Base-by-base conservation (phyloP, 2,329 filamentous ascomycete species). In the Talaromyces sp. region DNA sequence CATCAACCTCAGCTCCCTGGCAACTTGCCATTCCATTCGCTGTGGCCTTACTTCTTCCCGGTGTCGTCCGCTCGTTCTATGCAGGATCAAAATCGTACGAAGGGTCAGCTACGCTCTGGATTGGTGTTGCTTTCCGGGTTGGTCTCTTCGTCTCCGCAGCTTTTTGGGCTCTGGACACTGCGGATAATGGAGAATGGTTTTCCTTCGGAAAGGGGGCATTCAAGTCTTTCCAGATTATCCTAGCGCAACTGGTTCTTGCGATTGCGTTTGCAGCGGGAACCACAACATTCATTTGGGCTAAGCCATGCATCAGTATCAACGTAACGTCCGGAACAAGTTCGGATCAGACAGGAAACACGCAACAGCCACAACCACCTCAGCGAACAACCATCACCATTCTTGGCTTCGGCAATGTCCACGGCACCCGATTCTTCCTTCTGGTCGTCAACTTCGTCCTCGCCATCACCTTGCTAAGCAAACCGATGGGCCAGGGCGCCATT, bases 321-420 rank as follows among this genome's bases (percentile, higher is more conserved):
- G 72, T 84, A 79, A 84, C 45, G 77, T 82, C 41, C 74, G 80
- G n/a, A 68, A 19, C 50, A 35, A 77, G 47, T 43, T 77, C 78
- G 48, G 67, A 71, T 64, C 80, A 67, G 79, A 16, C 50, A 37
- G 62, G 31, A 19, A 45, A 50, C 13, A 14, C 31, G 33, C 52
- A 61, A 22, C 63, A 62, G 35, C 84, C 35, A 64, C 66, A 62
- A 65, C 66, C 61, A 64, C 69, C 69, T 72, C 69, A 74, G 77
- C 67, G 78, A 63, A 81, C 77, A 24, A 78, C 82, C 4, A 87
- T 97, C 66, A 91, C 90, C 37, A 90, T 97, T 66, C 85, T 96
- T 19, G 95, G 95, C 52, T 98, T 96, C 78, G 91, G 90, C 68
- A 99, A 99, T 73, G 87, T 92, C n/a, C 89, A 97, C 73, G 95